These are phyloP conservation scores for Geotrichum macrosporum DNA, from an alignment of 1,139 yeast genomes.

Conservation along the genomic window DNA sequence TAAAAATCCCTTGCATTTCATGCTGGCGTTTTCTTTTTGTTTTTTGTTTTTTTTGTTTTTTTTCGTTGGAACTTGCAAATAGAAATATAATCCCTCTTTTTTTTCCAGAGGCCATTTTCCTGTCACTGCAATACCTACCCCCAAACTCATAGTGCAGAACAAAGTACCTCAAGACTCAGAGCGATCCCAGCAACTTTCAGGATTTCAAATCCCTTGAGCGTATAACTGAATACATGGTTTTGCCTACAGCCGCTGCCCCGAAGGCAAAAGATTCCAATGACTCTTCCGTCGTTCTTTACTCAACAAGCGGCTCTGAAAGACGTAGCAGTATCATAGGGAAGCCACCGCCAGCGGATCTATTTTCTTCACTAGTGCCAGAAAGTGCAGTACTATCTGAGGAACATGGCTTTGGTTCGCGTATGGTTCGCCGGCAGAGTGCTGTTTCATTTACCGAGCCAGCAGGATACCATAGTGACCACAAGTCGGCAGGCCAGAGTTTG, in stretches of 20 bases:
- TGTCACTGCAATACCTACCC: background rate
- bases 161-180: too few relatives aligned
- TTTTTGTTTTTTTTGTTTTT: background rate
- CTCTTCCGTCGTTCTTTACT: background rate
- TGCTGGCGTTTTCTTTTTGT: background rate
- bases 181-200: too few relatives aligned
- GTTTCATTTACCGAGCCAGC: conserved; percentile 22
- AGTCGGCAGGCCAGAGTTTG: conserved; percentile 9
- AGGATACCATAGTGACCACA: conserved; percentile 17
- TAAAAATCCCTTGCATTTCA: too few relatives aligned
- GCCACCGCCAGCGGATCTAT: conserved; percentile 15
- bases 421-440: conserved; percentile 10
- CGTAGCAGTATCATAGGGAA: conserved; percentile 15
- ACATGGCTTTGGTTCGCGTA: background rate
- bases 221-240: too few relatives aligned
- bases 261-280: background rate
- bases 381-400: background rate
- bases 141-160: too few relatives aligned
- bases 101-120: background rate
- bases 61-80: too few relatives aligned
- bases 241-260: background rate
- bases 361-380: conserved; percentile 6
- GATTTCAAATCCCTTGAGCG: too few relatives aligned
- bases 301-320: background rate
- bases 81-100: background rate